A percentile compares a stretch with the other conserved stretches of the same genome.
Conservation (phyloP, 805 yeast genomes). For the Yamadazyma olivae region DNA sequence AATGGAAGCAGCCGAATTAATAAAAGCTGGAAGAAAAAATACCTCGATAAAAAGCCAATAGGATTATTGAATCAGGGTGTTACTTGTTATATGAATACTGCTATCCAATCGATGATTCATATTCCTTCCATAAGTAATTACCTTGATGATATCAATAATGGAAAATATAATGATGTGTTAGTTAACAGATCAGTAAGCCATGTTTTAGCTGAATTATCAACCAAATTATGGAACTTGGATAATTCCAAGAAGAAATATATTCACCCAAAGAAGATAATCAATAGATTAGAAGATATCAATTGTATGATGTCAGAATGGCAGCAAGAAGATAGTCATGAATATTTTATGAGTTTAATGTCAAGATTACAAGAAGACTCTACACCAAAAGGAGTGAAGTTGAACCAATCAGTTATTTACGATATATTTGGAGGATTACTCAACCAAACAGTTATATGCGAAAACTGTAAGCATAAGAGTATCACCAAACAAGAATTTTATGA, state of each 20-base stretch:
- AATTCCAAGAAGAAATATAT: conserved; percentile 43
- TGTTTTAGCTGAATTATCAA: conserved; percentile 64
- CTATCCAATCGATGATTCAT: conserved; percentile 86
- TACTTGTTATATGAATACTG: conserved; percentile 95
- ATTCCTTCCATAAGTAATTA: conserved; percentile 90
- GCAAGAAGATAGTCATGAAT: conserved; percentile 97
- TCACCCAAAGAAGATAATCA: conserved; percentile 73
- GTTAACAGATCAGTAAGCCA: conserved; percentile 59
- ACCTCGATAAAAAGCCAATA: conserved; percentile 49
- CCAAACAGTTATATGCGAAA: conserved; percentile 81
- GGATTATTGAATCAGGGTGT: conserved; percentile 92
- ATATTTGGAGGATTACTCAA: conserved; percentile 89
- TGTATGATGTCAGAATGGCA: conserved; percentile 98
- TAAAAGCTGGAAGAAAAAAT: conserved; percentile 69
- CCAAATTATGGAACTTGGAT: conserved; percentile 65
- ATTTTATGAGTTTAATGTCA: conserved; percentile 87
- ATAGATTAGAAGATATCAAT: conserved; percentile 75
- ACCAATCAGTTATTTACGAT: conserved; percentile 80
- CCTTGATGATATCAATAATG: conserved; percentile 59
- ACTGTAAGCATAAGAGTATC: conserved; percentile 76
- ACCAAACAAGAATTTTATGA: conserved; percentile 95
- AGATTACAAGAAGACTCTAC: conserved; percentile 89
- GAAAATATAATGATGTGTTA: conserved; percentile 46
- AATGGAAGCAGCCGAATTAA: conserved; percentile 53
- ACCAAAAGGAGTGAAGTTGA: conserved; percentile 83